These are phyloP conservation scores for Cymbidium sinense DNA, from an alignment of 106 monocot species.

Conservation along the genomic window DNA sequence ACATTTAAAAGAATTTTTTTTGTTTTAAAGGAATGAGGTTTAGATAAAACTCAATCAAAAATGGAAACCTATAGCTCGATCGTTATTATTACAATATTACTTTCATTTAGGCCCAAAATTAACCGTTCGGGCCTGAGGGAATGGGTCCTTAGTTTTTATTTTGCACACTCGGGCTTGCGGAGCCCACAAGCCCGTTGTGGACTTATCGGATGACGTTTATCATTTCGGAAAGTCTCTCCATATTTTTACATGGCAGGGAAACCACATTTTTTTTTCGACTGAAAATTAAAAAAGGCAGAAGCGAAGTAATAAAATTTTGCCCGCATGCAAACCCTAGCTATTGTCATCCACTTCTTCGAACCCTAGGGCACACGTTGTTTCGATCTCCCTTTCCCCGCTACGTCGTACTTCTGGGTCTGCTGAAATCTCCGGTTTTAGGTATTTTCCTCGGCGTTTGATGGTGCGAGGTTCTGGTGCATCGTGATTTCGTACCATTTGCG, in stretches of 20 bases:
- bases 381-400: not conserved
- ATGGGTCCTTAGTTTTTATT: too few species aligned
- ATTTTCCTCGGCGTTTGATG: not conserved
- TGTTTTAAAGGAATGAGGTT: too few species aligned
- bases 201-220: too few species aligned
- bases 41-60: too few species aligned
- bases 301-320: not conserved
- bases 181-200: too few species aligned
- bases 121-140: too few species aligned
- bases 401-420: not conserved
- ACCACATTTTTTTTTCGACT: not conserved
- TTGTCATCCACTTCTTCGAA: constrained; percentile 6
- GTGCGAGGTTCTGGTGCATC: not conserved
- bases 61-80: too few species aligned
- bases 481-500: constrained; percentile 1
- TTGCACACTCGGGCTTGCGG: too few species aligned
- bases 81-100: too few species aligned
- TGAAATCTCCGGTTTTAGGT: not conserved
- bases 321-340: constrained; percentile 6
- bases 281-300: not conserved
- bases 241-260: not conserved
- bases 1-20: too few species aligned
- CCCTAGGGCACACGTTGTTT: not conserved
- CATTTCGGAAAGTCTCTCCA: too few species aligned
- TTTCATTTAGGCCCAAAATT: too few species aligned